A percentile compares a stretch with the other conserved stretches of the same genome.
Conservation (phyloP, 345 rosid species). For the Salix arbutifolia region DNA sequence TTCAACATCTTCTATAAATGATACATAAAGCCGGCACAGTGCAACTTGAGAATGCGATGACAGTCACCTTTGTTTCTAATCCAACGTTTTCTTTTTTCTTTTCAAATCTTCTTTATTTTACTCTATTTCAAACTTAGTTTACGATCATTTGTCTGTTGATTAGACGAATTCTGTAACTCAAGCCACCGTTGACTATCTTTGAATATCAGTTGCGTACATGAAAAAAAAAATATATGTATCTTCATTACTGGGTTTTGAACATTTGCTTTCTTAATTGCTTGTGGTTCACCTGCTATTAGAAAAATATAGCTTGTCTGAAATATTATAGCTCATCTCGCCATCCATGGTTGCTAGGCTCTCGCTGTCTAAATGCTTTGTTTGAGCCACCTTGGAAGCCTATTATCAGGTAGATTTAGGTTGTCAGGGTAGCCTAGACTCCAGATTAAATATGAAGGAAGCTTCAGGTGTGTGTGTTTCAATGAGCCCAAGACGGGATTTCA, state of each 20-base stretch:
- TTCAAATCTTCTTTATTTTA: background rate
- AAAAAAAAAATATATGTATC: background rate
- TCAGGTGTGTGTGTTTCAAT: constrained; percentile 15
- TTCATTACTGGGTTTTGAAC: background rate
- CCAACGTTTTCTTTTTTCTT: background rate
- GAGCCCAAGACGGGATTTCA: constrained; percentile 25
- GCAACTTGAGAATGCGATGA: constrained; percentile 8
- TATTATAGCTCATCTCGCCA: background rate
- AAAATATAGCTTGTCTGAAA: background rate
- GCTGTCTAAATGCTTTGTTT: background rate
- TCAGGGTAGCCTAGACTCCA: background rate
- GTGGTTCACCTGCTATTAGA: background rate
- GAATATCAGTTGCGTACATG: background rate
- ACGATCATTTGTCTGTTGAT: background rate
- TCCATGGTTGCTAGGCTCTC: background rate
- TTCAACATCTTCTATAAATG: background rate
- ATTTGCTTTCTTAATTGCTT: background rate
- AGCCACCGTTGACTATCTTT: constrained; percentile 11
- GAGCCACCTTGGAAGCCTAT: background rate
- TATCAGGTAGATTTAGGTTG: background rate
- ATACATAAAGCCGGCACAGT: background rate
- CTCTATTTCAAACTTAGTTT: background rate
- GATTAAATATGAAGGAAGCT: constrained; percentile 13
- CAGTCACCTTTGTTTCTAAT: background rate
- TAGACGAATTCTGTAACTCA: background rate